Conservation (phyloP, 352 stramenopile species). For the Phytophthora uliginosa region DNA sequence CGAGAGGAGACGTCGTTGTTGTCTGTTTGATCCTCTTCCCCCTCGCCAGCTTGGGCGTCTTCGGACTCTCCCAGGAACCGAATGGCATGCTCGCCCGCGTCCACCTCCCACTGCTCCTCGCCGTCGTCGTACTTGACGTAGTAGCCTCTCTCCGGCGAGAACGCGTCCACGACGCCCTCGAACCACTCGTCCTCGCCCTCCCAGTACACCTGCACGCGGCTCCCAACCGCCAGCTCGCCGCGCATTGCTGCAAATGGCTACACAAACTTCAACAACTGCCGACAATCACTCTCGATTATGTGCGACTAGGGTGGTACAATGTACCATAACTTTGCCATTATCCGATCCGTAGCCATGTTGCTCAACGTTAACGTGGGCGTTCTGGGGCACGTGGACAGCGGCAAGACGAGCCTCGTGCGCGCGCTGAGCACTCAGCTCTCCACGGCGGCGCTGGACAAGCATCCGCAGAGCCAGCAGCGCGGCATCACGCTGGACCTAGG, state of each 20-base stretch:
- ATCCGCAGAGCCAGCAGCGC: constrained; percentile 96
- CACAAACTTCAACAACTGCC: constrained; percentile 24
- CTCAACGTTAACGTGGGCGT: constrained; percentile 98
- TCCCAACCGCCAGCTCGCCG: constrained; percentile 43
- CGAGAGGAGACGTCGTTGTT: neutral
- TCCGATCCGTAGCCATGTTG: neutral
- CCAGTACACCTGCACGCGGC: constrained; percentile 76
- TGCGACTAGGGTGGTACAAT: neutral
- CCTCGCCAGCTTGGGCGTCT: neutral
- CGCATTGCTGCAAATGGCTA: constrained; percentile 20
- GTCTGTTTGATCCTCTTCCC: constrained; percentile 34
- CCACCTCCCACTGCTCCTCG: constrained; percentile 80
- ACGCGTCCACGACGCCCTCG: constrained; percentile 56
- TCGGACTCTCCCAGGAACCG: constrained; percentile 16
- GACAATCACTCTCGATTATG: neutral
- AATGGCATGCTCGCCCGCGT: constrained; percentile 34
- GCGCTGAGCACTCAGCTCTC: constrained; percentile 97
- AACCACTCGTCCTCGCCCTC: constrained; percentile 77
- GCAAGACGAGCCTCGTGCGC: constrained; percentile 98
- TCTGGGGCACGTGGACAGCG: constrained; percentile 98
- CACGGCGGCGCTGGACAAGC: constrained; percentile 98
- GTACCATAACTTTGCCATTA: neutral
- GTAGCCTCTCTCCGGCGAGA: constrained; percentile 47
- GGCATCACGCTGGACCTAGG: constrained; percentile 99
- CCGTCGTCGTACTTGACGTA: constrained; percentile 82